Evolutionary conservation across 169 alveolate genomes (phyloP), one percentile per base, ranked within the genome.

Genomic region (Eimeria necatrix): DNA sequence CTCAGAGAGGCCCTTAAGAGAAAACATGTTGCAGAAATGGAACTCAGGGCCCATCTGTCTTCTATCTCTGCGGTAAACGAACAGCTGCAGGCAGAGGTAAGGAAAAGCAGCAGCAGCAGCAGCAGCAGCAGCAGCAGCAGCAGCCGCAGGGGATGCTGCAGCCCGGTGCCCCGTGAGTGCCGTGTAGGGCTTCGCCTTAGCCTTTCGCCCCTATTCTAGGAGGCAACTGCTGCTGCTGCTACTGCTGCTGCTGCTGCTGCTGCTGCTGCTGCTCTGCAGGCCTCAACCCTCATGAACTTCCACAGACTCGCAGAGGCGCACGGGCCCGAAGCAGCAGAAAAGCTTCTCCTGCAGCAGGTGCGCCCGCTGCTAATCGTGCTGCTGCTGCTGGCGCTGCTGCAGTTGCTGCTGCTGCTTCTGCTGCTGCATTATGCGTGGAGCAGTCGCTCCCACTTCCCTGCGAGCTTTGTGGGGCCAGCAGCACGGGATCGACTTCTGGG

Each of bases 291-390:
- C 32, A 83, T 83, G 91, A 48, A 49, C 56, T 83, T 83, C 71
- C 91, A 83, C 48, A 22, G 91, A 9, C 91, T 83, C 32, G 91
- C 91, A 4, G 91, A 83, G 48, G 91, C 74, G n/a, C 91, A 83
- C 59, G 91, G 91, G 22, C 91, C 56, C 70, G 91, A 52, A 16
- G 91, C 91, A 59, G 91, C 91, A 59, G 91, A 83, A 24, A 83
- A 83, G 76, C 59, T 83, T 73, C 76, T 83, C 12, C 91, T 83
- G 91, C 91, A 83, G 76, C 91, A 83, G 51, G 91, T 83, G 76
- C 8, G 91, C 2, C 46, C 26, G 60, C 59, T 83, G 91, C 78
- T 56, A 76, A 24, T 83, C 53, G 12, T 56, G 73, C 74, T 81
- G 91, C 91, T 56, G 76, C 71, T 81, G 22, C 64, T 76, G 64